Conservation (phyloP, 2,329 filamentous ascomycete genomes). For the Cyphellophora europaea region DNA sequence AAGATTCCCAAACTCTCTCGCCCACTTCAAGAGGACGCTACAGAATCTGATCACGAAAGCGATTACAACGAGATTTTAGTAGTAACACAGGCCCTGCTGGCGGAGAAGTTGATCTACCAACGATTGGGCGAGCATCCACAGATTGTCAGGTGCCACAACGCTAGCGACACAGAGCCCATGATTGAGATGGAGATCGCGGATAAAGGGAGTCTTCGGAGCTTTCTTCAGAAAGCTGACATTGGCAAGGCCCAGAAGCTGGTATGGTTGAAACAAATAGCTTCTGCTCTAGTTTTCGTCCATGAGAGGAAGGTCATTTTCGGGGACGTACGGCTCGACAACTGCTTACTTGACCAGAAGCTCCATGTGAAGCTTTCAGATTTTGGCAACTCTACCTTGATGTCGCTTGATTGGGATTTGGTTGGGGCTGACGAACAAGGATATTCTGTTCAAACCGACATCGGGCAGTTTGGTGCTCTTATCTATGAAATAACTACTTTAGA, state of each 20-base stretch:
- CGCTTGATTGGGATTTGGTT: constrained; percentile 19
- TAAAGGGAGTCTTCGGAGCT: constrained; percentile 14
- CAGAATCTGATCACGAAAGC: constrained; percentile 11
- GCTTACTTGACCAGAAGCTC: constrained; percentile 16
- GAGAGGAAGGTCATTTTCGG: constrained; percentile 9
- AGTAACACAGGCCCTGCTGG: constrained; percentile 10
- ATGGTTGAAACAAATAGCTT: constrained; percentile 11
- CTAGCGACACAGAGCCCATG: constrained; percentile 3
- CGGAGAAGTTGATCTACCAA: constrained; percentile 13
- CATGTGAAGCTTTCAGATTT: constrained; percentile 23
- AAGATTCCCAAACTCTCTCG: constrained; percentile 15
- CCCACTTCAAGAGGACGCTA: constrained; percentile 11
- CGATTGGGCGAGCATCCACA: constrained; percentile 8
- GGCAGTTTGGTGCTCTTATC: constrained; percentile 22
- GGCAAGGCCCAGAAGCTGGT: constrained; percentile 5
- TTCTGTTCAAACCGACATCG: constrained; percentile 22
- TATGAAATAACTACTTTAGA: constrained; percentile 21
- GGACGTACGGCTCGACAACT: constrained; percentile 12
- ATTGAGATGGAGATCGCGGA: constrained; percentile 15
- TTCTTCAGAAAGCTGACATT: constrained; percentile 6
- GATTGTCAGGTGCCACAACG: constrained; percentile 10
- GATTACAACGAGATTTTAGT: constrained; percentile 11
- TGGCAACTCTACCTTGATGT: constrained; percentile 19
- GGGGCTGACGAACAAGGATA: constrained; percentile 21
- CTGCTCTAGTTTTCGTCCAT: constrained; percentile 12